These are phyloP conservation scores for Daedaleopsis nitida DNA, from an alignment of 768 basidiomycete species.

Conservation along the genomic window DNA sequence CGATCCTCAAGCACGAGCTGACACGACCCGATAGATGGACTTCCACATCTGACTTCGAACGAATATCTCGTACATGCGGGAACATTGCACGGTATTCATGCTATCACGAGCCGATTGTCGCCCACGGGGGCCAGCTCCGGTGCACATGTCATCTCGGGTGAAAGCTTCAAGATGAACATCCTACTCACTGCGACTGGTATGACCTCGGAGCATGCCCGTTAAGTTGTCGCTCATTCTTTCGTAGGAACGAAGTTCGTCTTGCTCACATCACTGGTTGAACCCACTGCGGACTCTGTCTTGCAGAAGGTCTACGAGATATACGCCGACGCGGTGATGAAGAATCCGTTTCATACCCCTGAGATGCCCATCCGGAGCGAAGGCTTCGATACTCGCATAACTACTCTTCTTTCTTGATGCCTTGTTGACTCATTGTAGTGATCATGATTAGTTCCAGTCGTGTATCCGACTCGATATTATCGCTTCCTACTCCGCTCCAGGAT, in stretches of 20 bases:
- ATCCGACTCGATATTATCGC: neutral
- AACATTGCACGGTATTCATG: slow-evolving; percentile 96
- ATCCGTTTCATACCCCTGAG: slow-evolving; percentile 98
- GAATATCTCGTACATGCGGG: slow-evolving; percentile 96
- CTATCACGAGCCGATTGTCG: slow-evolving; percentile 92
- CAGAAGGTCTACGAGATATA: slow-evolving; percentile 92
- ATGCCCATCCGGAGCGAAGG: slow-evolving; percentile 95
- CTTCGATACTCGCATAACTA: slow-evolving; percentile 74
- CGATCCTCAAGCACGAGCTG: neutral
- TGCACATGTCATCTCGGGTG: slow-evolving; percentile 93
- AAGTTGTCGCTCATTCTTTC: neutral
- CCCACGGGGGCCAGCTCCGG: slow-evolving; percentile 84
- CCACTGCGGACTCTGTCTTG: slow-evolving; percentile 67
- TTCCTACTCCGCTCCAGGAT: neutral
- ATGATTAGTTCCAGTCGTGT: no score
- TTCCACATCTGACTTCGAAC: slow-evolving; percentile 87
- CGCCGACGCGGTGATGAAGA: slow-evolving; percentile 96
- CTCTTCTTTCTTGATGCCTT: slow-evolving; percentile 36
- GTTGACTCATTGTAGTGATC: neutral
- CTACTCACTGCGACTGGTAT: slow-evolving; percentile 88
- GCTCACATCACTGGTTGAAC: slow-evolving; percentile 77
- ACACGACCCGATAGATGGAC: slow-evolving; percentile 65
- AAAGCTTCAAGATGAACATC: slow-evolving; percentile 93
- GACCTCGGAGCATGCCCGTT: neutral
- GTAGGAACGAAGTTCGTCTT: slow-evolving; percentile 95